Evolutionary conservation across 495 filamentous ascomycete genomes (phyloP), one percentile per base, ranked within the genome.

Genomic region (Venustampulla echinocandica): DNA sequence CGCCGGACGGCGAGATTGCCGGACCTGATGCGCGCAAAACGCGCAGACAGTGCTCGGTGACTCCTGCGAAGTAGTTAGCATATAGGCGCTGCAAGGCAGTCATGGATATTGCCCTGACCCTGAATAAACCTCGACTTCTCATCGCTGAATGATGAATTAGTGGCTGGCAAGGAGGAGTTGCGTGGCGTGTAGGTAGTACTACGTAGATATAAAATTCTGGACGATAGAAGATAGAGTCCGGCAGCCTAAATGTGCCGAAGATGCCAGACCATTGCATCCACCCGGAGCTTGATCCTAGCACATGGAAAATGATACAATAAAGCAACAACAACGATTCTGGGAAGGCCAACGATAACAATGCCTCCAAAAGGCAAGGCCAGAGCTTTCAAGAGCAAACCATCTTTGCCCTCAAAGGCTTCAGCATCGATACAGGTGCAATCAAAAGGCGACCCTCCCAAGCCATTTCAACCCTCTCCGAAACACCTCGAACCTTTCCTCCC

Each of bases 381-480:
- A 35, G 43, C 43, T 21, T 46, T 46, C 28, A 44, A 44, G 3
- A 15, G n/a, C n/a, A 24, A n/a, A 19, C 9, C 24, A 6, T n/a
- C n/a, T n/a, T n/a, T n/a, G n/a, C 7, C 23, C 7, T 30, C 23
- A 10, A 44, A 32, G 27, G 13, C 27, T 2, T 4, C 28, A 17
- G 4, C 13, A 3, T 19, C 43, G 11, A 30, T n/a, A 30, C 7
- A 7, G 7, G 7, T n/a, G 7, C 7, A 30, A 7, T 17, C 41
- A 14, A 17, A 1, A 4, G 18, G 23, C 13, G 32, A 52, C 18
- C 59, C 60, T n/a, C 76, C 78, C 2, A 60, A 69, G 27, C 86
- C 85, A 4, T 90, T 88, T 69, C 68, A 64, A 49, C 77, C 77
- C 0, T 76, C 85, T 2, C 44, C 70, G 18, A 58, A 64, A 17